phyloP scores from a whole-genome alignment of 73 alveolate genomes.

The Uronychia setigera region DNA sequence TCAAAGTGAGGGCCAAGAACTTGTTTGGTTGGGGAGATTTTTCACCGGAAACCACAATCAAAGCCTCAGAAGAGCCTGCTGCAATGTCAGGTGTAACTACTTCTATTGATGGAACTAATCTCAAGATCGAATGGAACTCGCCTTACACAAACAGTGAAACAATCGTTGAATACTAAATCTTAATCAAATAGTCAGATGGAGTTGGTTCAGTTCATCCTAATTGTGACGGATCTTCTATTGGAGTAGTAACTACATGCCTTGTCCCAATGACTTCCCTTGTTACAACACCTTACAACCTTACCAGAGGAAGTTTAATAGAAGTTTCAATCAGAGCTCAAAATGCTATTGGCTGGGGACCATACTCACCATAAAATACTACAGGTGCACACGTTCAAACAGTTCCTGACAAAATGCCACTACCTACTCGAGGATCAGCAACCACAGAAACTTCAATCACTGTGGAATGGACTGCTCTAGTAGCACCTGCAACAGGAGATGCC shows the following conservation, averaged over 20 bases:
- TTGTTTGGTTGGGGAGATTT: conserved; percentile 46
- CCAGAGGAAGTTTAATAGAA: conserved; percentile 1
- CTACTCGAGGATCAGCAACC: conserved; percentile 50
- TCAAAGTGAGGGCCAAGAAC: conserved; percentile 53
- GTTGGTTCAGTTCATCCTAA: neutral
- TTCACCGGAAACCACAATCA: conserved; percentile 21
- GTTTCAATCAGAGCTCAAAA: conserved; percentile 29
- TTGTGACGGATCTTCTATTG: conserved; percentile 4
- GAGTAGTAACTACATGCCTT: neutral
- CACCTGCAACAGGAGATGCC: conserved; percentile 37
- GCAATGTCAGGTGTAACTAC: conserved; percentile 17
- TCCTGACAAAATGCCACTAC: conserved; percentile 19
- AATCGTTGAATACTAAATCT: neutral
- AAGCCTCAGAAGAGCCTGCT: conserved; percentile 18
- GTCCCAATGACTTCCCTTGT: conserved; percentile 37
- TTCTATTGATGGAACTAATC: neutral
- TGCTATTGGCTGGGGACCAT: conserved; percentile 49
- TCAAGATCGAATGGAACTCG: conserved; percentile 20
- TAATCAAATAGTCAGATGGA: neutral
- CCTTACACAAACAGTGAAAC: conserved; percentile 10
- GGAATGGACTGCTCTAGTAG: conserved; percentile 29
- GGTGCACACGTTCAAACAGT: neutral
- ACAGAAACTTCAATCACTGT: conserved; percentile 26
- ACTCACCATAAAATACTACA: conserved; percentile 3
- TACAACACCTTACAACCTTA: conserved; percentile 29